phyloP scores from a whole-genome alignment of 768 basidiomycete species.

The Suillus occidentalis region DNA sequence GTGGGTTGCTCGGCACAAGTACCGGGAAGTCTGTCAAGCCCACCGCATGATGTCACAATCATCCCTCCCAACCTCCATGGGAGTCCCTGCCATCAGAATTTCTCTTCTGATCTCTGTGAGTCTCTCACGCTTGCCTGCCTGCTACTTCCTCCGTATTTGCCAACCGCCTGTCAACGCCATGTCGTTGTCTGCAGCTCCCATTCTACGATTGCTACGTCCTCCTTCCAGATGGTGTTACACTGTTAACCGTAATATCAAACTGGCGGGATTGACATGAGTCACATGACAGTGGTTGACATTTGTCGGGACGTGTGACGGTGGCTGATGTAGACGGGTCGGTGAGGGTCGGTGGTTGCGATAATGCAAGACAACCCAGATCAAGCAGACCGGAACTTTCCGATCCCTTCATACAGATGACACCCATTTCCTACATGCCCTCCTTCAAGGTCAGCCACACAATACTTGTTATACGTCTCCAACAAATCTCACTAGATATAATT shows the following conservation, averaged over 20 bases:
- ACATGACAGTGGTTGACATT: neutral
- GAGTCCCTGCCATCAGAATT: neutral
- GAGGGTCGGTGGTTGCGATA: neutral
- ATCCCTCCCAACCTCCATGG: neutral
- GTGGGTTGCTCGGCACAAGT: neutral
- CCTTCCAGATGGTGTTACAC: no score
- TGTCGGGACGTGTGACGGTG: neutral
- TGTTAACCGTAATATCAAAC: neutral
- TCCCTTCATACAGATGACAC: no score
- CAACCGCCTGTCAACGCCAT: neutral
- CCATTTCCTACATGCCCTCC: no score
- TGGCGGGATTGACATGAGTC: neutral
- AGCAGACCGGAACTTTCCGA: neutral
- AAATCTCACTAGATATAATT: no score
- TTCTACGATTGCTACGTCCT: neutral
- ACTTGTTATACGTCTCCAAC: no score
- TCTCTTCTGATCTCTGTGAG: neutral
- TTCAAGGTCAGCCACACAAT: no score
- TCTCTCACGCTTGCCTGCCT: neutral
- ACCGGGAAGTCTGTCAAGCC: neutral
- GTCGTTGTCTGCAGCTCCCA: neutral
- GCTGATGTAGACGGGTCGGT: neutral
- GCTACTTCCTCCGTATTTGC: neutral
- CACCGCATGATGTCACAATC: neutral
- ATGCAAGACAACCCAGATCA: neutral